Evolutionary conservation across 2,329 filamentous ascomycete genomes (phyloP).

Genomic region (Aschersonia sp.): DNA sequence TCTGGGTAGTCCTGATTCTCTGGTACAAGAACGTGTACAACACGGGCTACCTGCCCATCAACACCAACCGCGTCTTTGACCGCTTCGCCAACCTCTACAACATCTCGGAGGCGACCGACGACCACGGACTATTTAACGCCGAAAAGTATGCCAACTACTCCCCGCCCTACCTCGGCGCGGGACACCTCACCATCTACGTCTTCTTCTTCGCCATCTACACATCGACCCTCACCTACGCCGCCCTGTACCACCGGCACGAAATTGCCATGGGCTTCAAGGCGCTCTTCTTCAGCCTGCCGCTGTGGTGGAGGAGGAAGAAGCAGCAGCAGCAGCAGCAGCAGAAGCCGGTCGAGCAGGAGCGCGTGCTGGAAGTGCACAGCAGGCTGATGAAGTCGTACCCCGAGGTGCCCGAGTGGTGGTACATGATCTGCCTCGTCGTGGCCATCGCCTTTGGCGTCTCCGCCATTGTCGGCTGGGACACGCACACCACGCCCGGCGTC

Average conservation of each 20-base stretch:
- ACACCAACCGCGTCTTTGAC: conserved; percentile 35
- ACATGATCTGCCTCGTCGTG: conserved; percentile 23
- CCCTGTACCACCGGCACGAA: conserved; percentile 37
- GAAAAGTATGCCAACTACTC: conserved; percentile 34
- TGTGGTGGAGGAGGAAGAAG: conserved; percentile 1
- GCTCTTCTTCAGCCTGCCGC: conserved; percentile 28
- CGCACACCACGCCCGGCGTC: conserved; percentile 34
- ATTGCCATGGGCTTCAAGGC: conserved; percentile 33
- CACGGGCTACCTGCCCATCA: conserved; percentile 38
- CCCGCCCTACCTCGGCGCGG: conserved; percentile 34
- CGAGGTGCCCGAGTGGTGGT: conserved; percentile 42
- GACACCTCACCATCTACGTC: conserved; percentile 35
- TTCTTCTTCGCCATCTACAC: conserved; percentile 42
- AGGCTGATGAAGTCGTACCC: conserved; percentile 31
- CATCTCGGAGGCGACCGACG: conserved; percentile 25
- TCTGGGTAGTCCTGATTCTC: conserved; percentile 38
- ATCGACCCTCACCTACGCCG: conserved; percentile 33
- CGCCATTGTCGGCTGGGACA: conserved; percentile 32
- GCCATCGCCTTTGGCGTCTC: conserved; percentile 31
- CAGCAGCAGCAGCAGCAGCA: conserved; percentile 12
- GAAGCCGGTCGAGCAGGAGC: conserved; percentile 16
- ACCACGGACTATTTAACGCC: conserved; percentile 27
- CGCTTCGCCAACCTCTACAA: conserved; percentile 33
- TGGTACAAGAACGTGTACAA: conserved; percentile 47
- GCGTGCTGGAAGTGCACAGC: conserved; percentile 30